A percentile compares a stretch with the other conserved stretches of the same genome.
phyloP scores from a whole-genome alignment of 805 yeast species.

The Yarrowia sp. region DNA sequence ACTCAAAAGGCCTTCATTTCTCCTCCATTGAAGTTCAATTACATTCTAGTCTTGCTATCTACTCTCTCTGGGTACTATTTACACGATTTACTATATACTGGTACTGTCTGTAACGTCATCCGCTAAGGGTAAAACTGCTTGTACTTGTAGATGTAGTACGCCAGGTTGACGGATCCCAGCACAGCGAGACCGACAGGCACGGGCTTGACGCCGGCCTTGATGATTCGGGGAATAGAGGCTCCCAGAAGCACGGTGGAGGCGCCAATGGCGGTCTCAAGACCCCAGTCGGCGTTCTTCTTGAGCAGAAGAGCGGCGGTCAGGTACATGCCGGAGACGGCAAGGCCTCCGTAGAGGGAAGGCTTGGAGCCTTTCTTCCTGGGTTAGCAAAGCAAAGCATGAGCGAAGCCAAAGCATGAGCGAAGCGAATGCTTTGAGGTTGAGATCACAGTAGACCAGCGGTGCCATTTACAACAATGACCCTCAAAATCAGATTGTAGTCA shows the following conservation, averaged over 20 bases:
- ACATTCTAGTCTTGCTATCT: too few relatives aligned
- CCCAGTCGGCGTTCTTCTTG: slow-evolving; percentile 68
- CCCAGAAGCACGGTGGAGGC: slow-evolving; percentile 62
- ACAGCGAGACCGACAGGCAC: slow-evolving; percentile 66
- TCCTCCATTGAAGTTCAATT: too few relatives aligned
- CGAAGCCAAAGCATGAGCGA: too few relatives aligned
- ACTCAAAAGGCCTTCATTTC: too few relatives aligned
- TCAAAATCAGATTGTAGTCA: too few relatives aligned
- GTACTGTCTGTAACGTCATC: too few relatives aligned
- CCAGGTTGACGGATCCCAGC: slow-evolving; percentile 60
- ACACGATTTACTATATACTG: background rate
- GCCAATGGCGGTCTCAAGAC: slow-evolving; percentile 77
- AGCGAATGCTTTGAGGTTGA: too few relatives aligned
- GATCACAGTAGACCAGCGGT: too few relatives aligned
- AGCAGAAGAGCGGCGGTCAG: slow-evolving; percentile 57
- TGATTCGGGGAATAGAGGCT: slow-evolving; percentile 73
- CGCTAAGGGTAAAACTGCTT: slow-evolving; percentile 59
- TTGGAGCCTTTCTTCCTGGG: slow-evolving; percentile 60
- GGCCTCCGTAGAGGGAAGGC: slow-evolving; percentile 78
- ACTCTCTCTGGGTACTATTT: too few relatives aligned
- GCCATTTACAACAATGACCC: too few relatives aligned
- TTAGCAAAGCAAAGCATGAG: background rate
- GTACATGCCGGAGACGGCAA: slow-evolving; percentile 39
- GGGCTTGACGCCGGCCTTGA: slow-evolving; percentile 58
- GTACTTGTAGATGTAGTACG: slow-evolving; percentile 72